Evolutionary conservation across 2,329 filamentous ascomycete genomes (phyloP).

Genomic region (Didymella lethalis): DNA sequence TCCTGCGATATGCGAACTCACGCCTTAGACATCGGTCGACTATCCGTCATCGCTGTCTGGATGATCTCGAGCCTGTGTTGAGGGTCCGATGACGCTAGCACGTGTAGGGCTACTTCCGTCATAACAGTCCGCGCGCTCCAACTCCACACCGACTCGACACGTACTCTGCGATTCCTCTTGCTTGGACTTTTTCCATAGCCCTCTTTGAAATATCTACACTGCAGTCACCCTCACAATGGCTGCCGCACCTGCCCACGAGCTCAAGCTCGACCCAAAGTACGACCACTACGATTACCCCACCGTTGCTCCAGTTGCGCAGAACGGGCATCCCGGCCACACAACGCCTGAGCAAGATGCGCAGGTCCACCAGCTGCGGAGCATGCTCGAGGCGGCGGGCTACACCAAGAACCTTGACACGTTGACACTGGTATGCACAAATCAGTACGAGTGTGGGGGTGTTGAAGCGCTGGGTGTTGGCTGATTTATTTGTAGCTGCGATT

Average conservation of each 20-base stretch:
- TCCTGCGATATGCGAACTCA: neutral
- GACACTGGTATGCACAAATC: conserved; percentile 72
- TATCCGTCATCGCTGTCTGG: conserved; percentile 25
- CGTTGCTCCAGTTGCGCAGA: conserved; percentile 71
- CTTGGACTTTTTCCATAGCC: conserved; percentile 19
- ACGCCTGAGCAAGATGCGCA: conserved; percentile 87
- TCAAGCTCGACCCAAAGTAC: conserved; percentile 82
- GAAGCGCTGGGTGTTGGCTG: conserved; percentile 23
- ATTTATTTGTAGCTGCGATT: conserved; percentile 73
- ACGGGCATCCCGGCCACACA: conserved; percentile 88
- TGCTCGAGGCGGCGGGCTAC: conserved; percentile 84
- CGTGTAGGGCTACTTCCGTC: conserved; percentile 42
- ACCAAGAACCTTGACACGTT: conserved; percentile 88
- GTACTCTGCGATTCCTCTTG: conserved; percentile 21
- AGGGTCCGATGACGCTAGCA: conserved; percentile 28
- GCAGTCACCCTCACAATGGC: conserved; percentile 41
- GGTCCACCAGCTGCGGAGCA: conserved; percentile 81
- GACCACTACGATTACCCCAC: conserved; percentile 95
- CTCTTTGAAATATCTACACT: conserved; percentile 6
- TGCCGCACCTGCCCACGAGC: conserved; percentile 36
- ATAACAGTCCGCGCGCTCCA: conserved; percentile 33
- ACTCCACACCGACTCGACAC: conserved; percentile 25
- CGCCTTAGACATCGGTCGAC: conserved; percentile 4
- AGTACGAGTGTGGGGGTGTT: neutral
- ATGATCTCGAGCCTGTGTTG: conserved; percentile 20